These are phyloP conservation scores for Aureobasidium sp. DNA, from an alignment of 2,329 filamentous ascomycete genomes.

Conservation along the genomic window DNA sequence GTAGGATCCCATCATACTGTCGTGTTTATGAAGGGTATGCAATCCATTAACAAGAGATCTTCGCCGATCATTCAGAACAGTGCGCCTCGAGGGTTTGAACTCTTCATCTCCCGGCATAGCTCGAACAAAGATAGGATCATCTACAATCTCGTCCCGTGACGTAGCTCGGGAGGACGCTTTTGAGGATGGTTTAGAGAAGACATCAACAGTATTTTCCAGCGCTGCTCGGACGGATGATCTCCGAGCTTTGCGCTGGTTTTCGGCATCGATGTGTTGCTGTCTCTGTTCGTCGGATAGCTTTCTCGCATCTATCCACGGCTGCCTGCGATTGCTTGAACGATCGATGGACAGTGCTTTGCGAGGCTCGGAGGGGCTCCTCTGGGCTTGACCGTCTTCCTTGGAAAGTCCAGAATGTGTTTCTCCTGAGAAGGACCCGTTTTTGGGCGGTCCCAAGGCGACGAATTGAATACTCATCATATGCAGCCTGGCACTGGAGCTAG, in stretches of 20 bases:
- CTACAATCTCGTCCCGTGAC: not conserved
- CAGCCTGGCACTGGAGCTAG: not conserved
- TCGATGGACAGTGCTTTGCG: not conserved
- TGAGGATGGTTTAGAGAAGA: constrained; percentile 2
- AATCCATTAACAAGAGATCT: constrained; percentile 7
- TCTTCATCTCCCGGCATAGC: constrained; percentile 9
- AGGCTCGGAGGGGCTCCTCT: not conserved
- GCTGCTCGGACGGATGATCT: constrained; percentile 2
- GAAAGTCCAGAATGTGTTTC: not conserved
- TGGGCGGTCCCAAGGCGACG: not conserved
- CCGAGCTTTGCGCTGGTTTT: not conserved
- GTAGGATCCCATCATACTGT: not conserved
- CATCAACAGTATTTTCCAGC: not conserved
- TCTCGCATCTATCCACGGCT: constrained; percentile 9
- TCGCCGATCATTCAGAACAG: constrained; percentile 1
- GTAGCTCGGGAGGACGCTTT: not conserved
- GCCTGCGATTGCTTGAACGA: constrained; percentile 1
- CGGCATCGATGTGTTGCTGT: constrained; percentile 6
- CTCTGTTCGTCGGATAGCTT: constrained; percentile 6
- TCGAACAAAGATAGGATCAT: not conserved
- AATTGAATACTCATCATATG: not conserved
- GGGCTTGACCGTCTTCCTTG: not conserved
- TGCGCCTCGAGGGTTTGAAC: not conserved
- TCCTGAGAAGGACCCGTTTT: not conserved
- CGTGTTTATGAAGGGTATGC: constrained; percentile 4